Evolutionary conservation across 768 basidiomycete genomes (phyloP).

Genomic region (Hydnum rufescens): DNA sequence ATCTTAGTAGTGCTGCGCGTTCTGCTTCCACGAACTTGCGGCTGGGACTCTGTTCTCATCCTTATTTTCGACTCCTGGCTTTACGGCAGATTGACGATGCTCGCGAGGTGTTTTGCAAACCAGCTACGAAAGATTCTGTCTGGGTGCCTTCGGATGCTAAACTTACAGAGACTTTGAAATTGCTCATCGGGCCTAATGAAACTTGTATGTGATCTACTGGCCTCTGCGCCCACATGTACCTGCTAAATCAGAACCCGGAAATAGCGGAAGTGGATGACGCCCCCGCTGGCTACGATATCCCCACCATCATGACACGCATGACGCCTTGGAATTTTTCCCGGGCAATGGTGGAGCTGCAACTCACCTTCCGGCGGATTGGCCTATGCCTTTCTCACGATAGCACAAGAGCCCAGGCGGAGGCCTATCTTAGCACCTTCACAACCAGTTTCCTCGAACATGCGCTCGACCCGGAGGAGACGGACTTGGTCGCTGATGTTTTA

Average conservation of each 20-base stretch:
- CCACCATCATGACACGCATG: slow-evolving; percentile 40
- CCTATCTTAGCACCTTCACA: slow-evolving; percentile 44
- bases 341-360: slow-evolving; percentile 59
- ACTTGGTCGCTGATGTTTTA: slow-evolving; percentile 67
- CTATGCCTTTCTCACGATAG: slow-evolving; percentile 39
- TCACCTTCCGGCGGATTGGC: slow-evolving; percentile 54
- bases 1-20: slow-evolving; percentile 32
- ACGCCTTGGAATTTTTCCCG: slow-evolving; percentile 74
- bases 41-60: slow-evolving; percentile 35
- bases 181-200: slow-evolving; percentile 44
- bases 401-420: slow-evolving; percentile 22
- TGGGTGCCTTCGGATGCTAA: neutral
- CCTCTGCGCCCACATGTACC: neutral
- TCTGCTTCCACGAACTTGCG: slow-evolving; percentile 32
- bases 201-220: slow-evolving; percentile 25
- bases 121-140: neutral
- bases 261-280: neutral
- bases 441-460: slow-evolving; percentile 49
- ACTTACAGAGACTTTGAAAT: slow-evolving; percentile 43
- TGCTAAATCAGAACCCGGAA: no score
- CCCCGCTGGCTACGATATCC: slow-evolving; percentile 23
- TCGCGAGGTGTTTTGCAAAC: slow-evolving; percentile 5
- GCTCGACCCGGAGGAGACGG: slow-evolving; percentile 60
- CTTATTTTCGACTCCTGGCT: slow-evolving; percentile 54
- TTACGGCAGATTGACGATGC: slow-evolving; percentile 49